Evolutionary conservation across 164 flowering plant species (phyloP), one percentile per base, ranked within the genome.

Genomic region (Sedum album): DNA sequence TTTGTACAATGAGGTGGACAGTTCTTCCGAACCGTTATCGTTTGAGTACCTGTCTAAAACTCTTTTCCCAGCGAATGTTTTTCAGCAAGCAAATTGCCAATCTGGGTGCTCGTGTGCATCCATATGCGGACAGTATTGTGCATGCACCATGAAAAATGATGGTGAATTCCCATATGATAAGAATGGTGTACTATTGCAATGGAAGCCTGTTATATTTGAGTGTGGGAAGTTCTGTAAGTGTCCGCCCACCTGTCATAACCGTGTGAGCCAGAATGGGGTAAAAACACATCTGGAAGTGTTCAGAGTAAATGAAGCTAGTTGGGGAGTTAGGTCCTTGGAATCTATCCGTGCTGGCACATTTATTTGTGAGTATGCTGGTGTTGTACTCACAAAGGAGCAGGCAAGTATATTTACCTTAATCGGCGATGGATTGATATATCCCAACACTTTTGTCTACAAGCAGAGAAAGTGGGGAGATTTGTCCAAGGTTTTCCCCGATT

Each of bases 391-490:
- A 1, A 76, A 75, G 71, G 84, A 91, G 57, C 89, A 86, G 73
- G 88, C 86, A 4, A 72, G 71, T 30, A 55, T 91, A n/a, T 72
- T 89, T 41, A 31, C 87, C 0, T 88, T 93, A 97, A 87, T 82
- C 76, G 98, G 95, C 46, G 96, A 88, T 75, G 71, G 70, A 67
- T 76, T 91, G 76, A 72, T 93, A 7, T 84, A 91, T 78, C 97
- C 97, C n/a, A 77, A 68, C 66, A 83, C 84, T 35, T 93, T 93
- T 72, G 69, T 89, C 31, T 76, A 77, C 20, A 76, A 79, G 49
- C 91, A 96, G 97, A 71, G 70, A 28, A 92, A 88, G 60, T 93
- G 97, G 97, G 98, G 98, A 10, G 90, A 93, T 77, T 68, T 93
- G 42, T 88, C 97, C 67, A 82, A 79, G 71, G 71, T 91, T 48